Evolutionary conservation across 2,329 filamentous ascomycete genomes (phyloP).

Genomic region (Delphinella strobiligena): DNA sequence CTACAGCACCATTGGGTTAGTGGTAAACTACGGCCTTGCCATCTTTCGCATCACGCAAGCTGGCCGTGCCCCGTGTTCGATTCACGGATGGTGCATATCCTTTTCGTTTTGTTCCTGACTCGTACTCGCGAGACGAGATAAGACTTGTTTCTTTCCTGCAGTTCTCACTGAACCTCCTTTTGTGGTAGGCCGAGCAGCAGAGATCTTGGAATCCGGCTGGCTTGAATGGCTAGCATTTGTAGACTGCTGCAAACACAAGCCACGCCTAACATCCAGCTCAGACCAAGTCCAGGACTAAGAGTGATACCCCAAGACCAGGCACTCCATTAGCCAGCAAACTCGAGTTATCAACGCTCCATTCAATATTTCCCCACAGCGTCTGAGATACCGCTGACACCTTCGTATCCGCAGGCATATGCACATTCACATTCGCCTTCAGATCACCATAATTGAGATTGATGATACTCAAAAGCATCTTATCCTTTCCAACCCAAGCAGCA

Average conservation of each 20-base stretch:
- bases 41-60: background rate
- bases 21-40: background rate
- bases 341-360: constrained; percentile 5
- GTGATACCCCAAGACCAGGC: background rate
- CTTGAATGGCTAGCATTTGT: no score
- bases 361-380: constrained; percentile 12
- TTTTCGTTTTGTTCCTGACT: no score
- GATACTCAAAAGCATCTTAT: constrained; percentile 27
- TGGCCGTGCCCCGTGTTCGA: background rate
- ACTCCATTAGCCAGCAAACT: background rate
- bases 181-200: no score
- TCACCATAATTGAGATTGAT: constrained; percentile 24
- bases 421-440: constrained; percentile 8
- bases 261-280: no score
- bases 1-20: background rate
- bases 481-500: constrained; percentile 27
- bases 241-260: no score
- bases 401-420: constrained; percentile 11
- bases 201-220: no score
- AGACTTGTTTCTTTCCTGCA: no score
- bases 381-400: background rate
- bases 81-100: background rate
- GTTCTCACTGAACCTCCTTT: no score
- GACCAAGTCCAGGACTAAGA: constrained; percentile 1
- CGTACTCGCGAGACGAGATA: no score